Percentiles rank a stretch among this genome's conserved stretches.
These are phyloP conservation scores for Hypoxylon perforatum DNA, from an alignment of 495 filamentous ascomycete genomes.

Conservation along the genomic window DNA sequence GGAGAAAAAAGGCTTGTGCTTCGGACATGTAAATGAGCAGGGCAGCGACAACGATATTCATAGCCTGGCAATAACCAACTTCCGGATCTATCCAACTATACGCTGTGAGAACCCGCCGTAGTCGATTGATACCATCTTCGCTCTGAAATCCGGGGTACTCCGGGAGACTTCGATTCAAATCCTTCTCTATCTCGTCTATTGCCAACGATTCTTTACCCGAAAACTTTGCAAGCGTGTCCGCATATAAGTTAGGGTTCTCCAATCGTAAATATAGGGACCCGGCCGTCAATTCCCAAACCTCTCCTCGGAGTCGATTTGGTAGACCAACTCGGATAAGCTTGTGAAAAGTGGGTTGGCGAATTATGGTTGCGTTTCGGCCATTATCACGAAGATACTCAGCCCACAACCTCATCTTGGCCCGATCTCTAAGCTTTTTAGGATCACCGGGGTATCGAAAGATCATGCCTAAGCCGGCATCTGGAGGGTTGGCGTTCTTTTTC, in stretches of 20 bases:
- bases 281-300: conserved; percentile 95
- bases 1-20: conserved; percentile 91
- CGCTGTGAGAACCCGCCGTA: conserved; percentile 89
- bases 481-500: conserved; percentile 69
- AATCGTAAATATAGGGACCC: conserved; percentile 89
- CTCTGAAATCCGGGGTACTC: conserved; percentile 98
- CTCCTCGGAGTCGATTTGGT: conserved; percentile 90
- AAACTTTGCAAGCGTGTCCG: conserved; percentile 84
- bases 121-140: conserved; percentile 90
- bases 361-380: conserved; percentile 88
- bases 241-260: conserved; percentile 83
- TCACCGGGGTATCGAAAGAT: conserved; percentile 96
- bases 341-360: conserved; percentile 96
- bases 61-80: conserved; percentile 97
- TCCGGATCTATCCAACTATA: conserved; percentile 97
- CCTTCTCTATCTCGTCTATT: conserved; percentile 99
- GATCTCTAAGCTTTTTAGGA: conserved; percentile 91
- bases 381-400: conserved; percentile 96
- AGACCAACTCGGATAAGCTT: conserved; percentile 95
- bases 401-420: conserved; percentile 98
- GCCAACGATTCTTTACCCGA: conserved; percentile 86
- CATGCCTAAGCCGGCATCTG: conserved; percentile 93
- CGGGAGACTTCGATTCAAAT: conserved; percentile 92
- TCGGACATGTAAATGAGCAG: conserved; percentile 99
- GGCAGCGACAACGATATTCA: conserved; percentile 98